Conservation (phyloP, 2,329 filamentous ascomycete species). For the Trichophyton benhamiae region DNA sequence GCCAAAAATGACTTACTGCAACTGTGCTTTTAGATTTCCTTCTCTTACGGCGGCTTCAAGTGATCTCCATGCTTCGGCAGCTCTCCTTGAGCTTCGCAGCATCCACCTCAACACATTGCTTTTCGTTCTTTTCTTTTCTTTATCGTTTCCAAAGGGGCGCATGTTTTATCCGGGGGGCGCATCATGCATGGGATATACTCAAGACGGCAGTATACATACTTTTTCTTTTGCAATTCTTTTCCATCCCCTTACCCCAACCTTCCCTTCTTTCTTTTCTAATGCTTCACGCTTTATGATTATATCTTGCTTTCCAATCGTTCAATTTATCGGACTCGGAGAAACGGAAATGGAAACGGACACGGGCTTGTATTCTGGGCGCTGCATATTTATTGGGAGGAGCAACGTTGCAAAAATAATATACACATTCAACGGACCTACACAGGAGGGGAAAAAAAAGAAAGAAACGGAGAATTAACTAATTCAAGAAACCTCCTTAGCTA, state of each 20-base stretch:
- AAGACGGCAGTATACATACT: not conserved
- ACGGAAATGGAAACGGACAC: not conserved
- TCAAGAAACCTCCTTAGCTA: not conserved
- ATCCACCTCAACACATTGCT: not conserved
- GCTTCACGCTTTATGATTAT: not conserved
- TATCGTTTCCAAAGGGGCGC: not conserved
- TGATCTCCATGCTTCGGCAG: not conserved
- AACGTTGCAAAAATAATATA: not conserved
- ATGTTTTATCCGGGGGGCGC: not conserved
- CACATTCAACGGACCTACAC: not conserved
- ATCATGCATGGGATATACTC: not conserved
- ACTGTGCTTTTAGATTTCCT: not conserved
- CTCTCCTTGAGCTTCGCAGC: not conserved
- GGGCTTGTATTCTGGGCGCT: slow-evolving; percentile 1
- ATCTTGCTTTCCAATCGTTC: not conserved
- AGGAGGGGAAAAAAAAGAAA: not conserved
- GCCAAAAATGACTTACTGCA: not conserved
- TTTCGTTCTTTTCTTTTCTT: not conserved
- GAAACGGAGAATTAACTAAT: not conserved
- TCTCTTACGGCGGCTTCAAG: not conserved
- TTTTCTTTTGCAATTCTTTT: not conserved
- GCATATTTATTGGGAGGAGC: not conserved
- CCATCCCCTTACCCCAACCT: not conserved
- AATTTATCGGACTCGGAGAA: not conserved
- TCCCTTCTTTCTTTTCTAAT: not conserved